These are phyloP conservation scores for Daldinia sp. DNA, from an alignment of 2,329 filamentous ascomycete genomes.

Conservation along the genomic window DNA sequence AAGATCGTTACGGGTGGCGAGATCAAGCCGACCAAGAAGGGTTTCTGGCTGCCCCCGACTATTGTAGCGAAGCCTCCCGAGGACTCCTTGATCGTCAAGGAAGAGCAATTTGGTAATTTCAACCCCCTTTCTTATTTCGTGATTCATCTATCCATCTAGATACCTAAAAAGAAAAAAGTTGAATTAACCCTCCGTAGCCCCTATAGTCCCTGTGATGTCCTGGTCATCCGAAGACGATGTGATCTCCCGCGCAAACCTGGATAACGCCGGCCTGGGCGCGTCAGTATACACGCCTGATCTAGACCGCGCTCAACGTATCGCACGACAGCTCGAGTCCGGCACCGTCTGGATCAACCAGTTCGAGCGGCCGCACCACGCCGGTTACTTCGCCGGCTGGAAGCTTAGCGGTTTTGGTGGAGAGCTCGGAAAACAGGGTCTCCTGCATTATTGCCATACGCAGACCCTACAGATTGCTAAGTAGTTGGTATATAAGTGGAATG, in stretches of 20 bases:
- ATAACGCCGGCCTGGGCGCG: conserved; percentile 86
- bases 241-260: conserved; percentile 80
- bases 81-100: conserved; percentile 65
- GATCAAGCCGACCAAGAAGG: conserved; percentile 54
- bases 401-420: conserved; percentile 53
- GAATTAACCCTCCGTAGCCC: conserved; percentile 54
- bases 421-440: conserved; percentile 51
- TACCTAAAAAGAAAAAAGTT: background rate
- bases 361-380: conserved; percentile 50
- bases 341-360: conserved; percentile 70
- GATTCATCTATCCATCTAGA: too few relatives aligned
- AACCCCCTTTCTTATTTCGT: background rate
- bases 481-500: background rate
- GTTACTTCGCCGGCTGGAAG: conserved; percentile 52
- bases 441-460: conserved; percentile 52
- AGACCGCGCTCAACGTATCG: conserved; percentile 63
- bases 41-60: conserved; percentile 70
- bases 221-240: conserved; percentile 73
- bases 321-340: conserved; percentile 66
- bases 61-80: conserved; percentile 70
- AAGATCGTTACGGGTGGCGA: conserved; percentile 64
- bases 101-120: conserved; percentile 69
- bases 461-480: conserved; percentile 51
- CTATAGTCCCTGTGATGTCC: conserved; percentile 71
- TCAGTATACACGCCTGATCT: conserved; percentile 70